Conservation (phyloP, 305 asterid species). For the Fraxinus floribunda region DNA sequence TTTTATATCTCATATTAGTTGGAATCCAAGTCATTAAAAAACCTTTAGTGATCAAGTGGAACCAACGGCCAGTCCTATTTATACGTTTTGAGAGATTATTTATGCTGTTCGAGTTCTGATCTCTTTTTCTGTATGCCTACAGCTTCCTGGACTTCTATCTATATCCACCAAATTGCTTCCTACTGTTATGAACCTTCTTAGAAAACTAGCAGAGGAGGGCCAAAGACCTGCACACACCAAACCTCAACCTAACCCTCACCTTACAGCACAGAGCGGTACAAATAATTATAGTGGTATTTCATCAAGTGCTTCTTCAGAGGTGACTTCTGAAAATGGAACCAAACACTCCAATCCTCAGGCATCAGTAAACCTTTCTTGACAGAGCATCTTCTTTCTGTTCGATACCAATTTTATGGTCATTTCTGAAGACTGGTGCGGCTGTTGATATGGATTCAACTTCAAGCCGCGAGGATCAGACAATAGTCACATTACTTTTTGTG, state of each 20-base stretch:
- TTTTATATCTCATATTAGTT: neutral
- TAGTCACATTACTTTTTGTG: conserved; percentile 36
- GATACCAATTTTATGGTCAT: neutral
- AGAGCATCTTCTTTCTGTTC: conserved; percentile 22
- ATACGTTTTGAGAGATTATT: neutral
- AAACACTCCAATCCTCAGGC: conserved; percentile 57
- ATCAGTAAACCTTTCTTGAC: conserved; percentile 27
- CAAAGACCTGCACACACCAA: conserved; percentile 46
- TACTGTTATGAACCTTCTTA: conserved; percentile 84
- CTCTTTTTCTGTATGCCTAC: conserved; percentile 17
- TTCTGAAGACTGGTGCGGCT: neutral
- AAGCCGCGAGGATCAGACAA: conserved; percentile 21
- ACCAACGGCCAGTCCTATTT: neutral
- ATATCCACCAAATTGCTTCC: conserved; percentile 91
- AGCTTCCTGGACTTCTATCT: conserved; percentile 91
- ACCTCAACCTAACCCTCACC: conserved; percentile 50
- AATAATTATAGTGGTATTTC: conserved; percentile 31
- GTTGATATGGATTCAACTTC: neutral
- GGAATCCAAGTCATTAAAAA: neutral
- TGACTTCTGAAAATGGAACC: conserved; percentile 62
- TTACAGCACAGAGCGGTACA: conserved; percentile 37
- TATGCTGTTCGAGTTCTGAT: neutral
- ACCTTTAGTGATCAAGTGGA: neutral
- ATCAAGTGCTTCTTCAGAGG: conserved; percentile 73
- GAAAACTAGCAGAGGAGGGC: conserved; percentile 89